Evolutionary conservation across 805 yeast genomes (phyloP).

Genomic region (Starmerella scarabaei): DNA sequence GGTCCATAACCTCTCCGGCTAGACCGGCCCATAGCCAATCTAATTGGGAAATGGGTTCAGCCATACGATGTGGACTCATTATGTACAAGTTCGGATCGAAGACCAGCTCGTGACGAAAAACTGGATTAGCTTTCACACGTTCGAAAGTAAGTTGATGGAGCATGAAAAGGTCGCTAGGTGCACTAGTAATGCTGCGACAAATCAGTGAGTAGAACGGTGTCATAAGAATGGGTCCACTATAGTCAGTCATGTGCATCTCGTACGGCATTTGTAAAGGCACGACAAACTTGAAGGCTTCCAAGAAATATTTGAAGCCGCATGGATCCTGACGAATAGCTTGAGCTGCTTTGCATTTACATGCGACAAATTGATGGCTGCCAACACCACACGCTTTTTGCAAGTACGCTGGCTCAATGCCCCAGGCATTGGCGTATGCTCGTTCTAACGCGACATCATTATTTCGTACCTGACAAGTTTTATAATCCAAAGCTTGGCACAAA

Average conservation of each 20-base stretch:
- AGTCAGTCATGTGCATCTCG: not conserved
- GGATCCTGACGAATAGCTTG: not conserved
- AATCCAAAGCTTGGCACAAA: no score
- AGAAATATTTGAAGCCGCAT: not conserved
- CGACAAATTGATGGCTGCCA: not conserved
- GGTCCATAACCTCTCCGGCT: conserved; percentile 79
- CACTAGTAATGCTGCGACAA: not conserved
- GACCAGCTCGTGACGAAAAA: conserved; percentile 79
- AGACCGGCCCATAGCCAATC: conserved; percentile 61
- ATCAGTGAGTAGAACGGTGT: conserved; percentile 18
- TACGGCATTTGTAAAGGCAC: conserved; percentile 16
- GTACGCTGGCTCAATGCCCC: conserved; percentile 1
- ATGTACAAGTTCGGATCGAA: conserved; percentile 79
- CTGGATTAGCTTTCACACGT: conserved; percentile 83
- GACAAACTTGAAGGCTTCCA: conserved; percentile 2
- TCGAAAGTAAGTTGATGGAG: conserved; percentile 76
- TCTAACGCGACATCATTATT: no score
- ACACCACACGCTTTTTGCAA: not conserved
- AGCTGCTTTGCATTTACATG: not conserved
- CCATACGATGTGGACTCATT: conserved; percentile 3
- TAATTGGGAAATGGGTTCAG: not conserved
- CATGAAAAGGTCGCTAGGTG: conserved; percentile 66
- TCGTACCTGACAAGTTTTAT: no score
- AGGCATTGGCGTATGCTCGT: not conserved
- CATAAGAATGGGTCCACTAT: conserved; percentile 4